These are phyloP conservation scores for Thuidium tamariscinum DNA, from an alignment of 225 moss, liverwort and hornwort species.

Conservation along the genomic window DNA sequence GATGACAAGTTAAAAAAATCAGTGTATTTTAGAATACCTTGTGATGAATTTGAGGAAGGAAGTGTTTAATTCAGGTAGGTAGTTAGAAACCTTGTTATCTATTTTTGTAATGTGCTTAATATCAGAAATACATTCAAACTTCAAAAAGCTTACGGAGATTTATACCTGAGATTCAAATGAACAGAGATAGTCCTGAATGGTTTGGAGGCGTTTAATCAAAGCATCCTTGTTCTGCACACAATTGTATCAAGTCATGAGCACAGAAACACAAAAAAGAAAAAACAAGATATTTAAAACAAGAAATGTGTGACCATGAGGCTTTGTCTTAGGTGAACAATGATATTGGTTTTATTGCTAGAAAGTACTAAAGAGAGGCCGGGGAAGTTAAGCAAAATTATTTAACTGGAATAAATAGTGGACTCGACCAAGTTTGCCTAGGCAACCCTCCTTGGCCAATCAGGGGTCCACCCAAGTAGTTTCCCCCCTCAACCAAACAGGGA, in stretches of 20 bases:
- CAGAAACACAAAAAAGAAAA: background rate
- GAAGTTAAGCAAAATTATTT: too few species aligned
- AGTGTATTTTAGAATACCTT: background rate
- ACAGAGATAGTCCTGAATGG: constrained; percentile 71
- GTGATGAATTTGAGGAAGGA: background rate
- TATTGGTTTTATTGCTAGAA: too few species aligned
- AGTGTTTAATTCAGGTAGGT: background rate
- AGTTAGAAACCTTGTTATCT: background rate
- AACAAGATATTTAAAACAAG: too few species aligned
- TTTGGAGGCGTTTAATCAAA: constrained; percentile 49
- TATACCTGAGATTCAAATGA: constrained; percentile 63
- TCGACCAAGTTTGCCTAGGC: too few species aligned
- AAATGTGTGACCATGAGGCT: too few species aligned
- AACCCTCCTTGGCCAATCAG: too few species aligned
- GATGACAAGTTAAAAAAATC: background rate
- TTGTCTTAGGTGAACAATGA: too few species aligned
- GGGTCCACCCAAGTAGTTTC: too few species aligned
- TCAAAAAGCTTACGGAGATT: background rate
- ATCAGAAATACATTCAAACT: background rate
- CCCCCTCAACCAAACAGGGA: too few species aligned
- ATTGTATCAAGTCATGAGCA: background rate
- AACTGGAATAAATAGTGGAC: too few species aligned
- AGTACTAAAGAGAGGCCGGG: too few species aligned
- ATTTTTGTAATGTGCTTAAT: too few species aligned
- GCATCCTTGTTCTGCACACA: constrained; percentile 55